Evolutionary conservation across 495 filamentous ascomycete genomes (phyloP), one percentile per base, ranked within the genome.

Genomic region (Penicillium ochrochloron): DNA sequence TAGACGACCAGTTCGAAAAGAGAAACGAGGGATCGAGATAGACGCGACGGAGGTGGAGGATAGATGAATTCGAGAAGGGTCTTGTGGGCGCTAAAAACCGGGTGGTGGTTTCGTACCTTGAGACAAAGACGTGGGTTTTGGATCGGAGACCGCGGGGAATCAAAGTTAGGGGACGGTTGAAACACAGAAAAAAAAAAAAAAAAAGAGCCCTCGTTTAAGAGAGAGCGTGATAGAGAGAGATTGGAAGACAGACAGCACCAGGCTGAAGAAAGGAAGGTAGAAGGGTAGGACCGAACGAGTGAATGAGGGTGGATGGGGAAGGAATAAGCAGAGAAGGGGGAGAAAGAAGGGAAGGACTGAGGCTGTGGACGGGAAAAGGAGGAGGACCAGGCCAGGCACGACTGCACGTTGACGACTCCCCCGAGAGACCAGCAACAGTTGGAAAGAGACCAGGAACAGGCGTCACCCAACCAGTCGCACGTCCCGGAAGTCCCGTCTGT

Each of bases 231-330:
- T 33, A 44, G 57, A 48, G 41, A 46, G 29, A 8, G 14, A 37
- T 48, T 48, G 44, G 42, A 59, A 59, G 39, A 61, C 29, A 66
- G 60, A 27, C 66, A 70, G 67, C 67, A 60, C 67, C 67, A 70
- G 66, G 64, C 66, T 63, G 64, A 61, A 69, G 60, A 64, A 66
- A 60, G 46, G 63, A 69, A 68, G 56, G 21, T 53, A 56, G 31
- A 61, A 59, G 39, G 37, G 35, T 46, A 56, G 60, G 64, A 41
- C 62, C 56, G 63, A 68, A 66, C 46, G 68, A 68, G 54, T 67
- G 65, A 64, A 70, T 61, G 60, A 48, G 63, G 34, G 62, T 55
- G 52, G 51, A 42, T 61, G 65, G 54, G 23, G 37, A 60, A 31
- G 62, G 50, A 57, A 46, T 62, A 65, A 57, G 33, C 57, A 55